Base-by-base conservation (phyloP, 345 rosid species). In the Syzygium oleosum region DNA sequence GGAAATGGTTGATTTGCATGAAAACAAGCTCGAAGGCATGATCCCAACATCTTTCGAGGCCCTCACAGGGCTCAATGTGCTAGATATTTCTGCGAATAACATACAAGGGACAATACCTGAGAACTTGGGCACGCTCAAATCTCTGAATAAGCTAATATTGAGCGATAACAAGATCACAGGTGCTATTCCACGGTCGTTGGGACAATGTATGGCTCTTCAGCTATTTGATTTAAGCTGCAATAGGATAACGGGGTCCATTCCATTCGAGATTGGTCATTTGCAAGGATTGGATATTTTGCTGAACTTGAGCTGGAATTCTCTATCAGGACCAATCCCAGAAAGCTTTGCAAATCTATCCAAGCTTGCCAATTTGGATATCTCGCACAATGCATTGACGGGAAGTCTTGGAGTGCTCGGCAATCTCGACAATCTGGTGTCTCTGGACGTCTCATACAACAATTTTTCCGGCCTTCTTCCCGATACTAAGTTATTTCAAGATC, bases 381-480 rank as follows among this genome's bases (percentile, higher is more conserved):
- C 96, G 59, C 91, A 92, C 90, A 94, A 95, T 88, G 87, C 15
- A 89, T 91, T 95, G 85, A 88, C 92, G 27, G 95, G 96, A 86
- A 88, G 87, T 25, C 91, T 94, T 46, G 87, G 52, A 31, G 92
- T 88, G 34, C 85, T 95, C 4, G 91, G 91, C 27, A 88, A 84
- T 86, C 95, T 94, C 56, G 92, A 94, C 85, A 95, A 95, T 88
- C 96, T 94, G 84, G 96, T 94, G 83, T 93, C 93, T 53, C 89
- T 95, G 38, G 90, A 95, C 87, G 90, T 94, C 85, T 95, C 98
- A 1, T 90, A 90, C 92, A 94, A 95, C 88, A 91, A 91, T 14
- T 93, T 94, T 85, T 92, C 96, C 3, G 98, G 98, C 38, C 84
- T 86, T 61, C 92, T 95, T 87, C 98, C 97, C 11, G 91, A 92